Evolutionary conservation across 1,284 basidiomycete species (phyloP), one percentile per base, ranked within the genome.

Genomic region (Takashimella koratensis): DNA sequence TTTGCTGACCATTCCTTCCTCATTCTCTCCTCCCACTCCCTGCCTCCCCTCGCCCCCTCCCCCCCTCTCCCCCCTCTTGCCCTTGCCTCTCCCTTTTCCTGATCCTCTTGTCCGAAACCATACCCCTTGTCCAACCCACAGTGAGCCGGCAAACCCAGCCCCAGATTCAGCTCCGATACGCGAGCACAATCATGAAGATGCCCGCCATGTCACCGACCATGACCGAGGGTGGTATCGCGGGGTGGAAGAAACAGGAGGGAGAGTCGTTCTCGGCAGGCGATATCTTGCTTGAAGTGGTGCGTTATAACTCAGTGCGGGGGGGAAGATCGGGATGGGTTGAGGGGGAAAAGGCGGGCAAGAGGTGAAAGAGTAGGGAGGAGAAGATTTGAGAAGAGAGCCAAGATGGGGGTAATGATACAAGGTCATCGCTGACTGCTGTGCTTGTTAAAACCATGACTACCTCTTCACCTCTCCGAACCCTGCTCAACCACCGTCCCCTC

Each of bases 181-280:
- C 84, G 26, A 80, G 88, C 47, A 84, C 86, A 41, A 83, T 84
- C 56, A 81, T 93, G 57, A 77, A 82, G 60, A 92, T 93, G 88
- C 90, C 90, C n/a, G 90, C 90, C 60, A 97, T 98, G 93, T 94
- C 90, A 1, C 95, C 95, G 19, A 98, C 95, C 5, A 98, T 98
- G 95, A 94, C 91, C 5, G 94, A 97, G 75, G 95, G 95, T 58
- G 92, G 90, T 13, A 92, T 98, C 62, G 80, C 91, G 0, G 80
- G 80, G 22, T 98, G 95, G 95, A 97, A 96, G 80, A 87, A 87
- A 78, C 82, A 84, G 65, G 90, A 91, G 68, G 94, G 94, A 22
- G 90, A 95, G 59, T 68, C 82, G 1, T 98, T 94, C 71, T 68
- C 79, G 3, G 82, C 88, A 10, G 94, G 94, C 23, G 94, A 98